phyloP scores from a whole-genome alignment of 805 yeast genomes.

The Nakazawaea pomicola region DNA sequence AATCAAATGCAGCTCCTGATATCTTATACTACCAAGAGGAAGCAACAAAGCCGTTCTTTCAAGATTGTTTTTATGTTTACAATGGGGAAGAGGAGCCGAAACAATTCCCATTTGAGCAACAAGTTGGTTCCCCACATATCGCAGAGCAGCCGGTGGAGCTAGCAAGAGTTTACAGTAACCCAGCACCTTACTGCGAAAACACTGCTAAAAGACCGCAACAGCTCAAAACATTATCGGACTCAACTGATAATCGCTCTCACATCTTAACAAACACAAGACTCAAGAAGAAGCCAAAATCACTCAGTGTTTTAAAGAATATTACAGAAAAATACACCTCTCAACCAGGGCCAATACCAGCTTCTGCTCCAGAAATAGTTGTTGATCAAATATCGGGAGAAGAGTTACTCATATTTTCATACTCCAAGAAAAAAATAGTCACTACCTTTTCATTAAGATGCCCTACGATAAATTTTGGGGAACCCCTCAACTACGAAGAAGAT shows the following conservation, averaged over 20 bases:
- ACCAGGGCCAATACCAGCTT: constrained; percentile 29
- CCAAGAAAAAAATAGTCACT: constrained; percentile 25
- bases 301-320: background rate
- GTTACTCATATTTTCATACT: constrained; percentile 25
- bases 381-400: constrained; percentile 26
- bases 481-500: constrained; percentile 12
- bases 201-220: too few relatives aligned
- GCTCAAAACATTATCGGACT: too few relatives aligned
- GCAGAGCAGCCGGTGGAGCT: background rate
- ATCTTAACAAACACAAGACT: background rate
- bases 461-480: constrained; percentile 1
- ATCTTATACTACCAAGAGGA: background rate
- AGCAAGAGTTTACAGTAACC: background rate
- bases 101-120: background rate
- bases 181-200: too few relatives aligned
- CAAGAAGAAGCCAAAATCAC: background rate
- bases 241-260: too few relatives aligned
- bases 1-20: background rate
- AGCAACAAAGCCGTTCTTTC: background rate
- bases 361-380: constrained; percentile 13
- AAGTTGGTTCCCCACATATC: background rate
- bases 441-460: constrained; percentile 22
- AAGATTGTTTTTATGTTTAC: background rate
- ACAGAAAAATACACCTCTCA: constrained; percentile 17
- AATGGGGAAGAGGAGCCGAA: background rate